phyloP scores from a whole-genome alignment of 345 rosid genomes.

The Excoecaria cochinchinensis region DNA sequence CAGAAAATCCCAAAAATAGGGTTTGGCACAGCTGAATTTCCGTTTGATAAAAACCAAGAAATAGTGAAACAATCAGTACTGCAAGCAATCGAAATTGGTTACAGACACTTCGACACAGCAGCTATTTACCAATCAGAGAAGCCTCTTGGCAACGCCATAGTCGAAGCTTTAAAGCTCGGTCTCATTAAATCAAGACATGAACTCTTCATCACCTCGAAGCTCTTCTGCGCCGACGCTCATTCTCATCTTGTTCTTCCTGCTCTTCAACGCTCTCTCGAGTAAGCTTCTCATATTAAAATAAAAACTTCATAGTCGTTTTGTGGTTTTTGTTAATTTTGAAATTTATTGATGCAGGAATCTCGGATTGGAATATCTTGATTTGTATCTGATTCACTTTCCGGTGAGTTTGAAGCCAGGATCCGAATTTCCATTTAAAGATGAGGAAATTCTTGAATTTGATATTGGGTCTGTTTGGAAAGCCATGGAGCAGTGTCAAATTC shows the following conservation, averaged over 20 bases:
- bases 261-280: slow-evolving; percentile 36
- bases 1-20: slow-evolving; percentile 10
- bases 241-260: slow-evolving; percentile 52
- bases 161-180: slow-evolving; percentile 42
- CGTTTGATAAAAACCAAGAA: slow-evolving; percentile 5
- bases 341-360: slow-evolving; percentile 30
- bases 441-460: slow-evolving; percentile 25
- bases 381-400: slow-evolving; percentile 48
- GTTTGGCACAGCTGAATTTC: slow-evolving; percentile 28
- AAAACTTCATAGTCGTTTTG: too few relatives aligned
- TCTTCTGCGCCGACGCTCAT: slow-evolving; percentile 52
- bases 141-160: slow-evolving; percentile 54
- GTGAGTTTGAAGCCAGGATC: slow-evolving; percentile 30
- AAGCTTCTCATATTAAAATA: background rate
- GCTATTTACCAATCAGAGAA: slow-evolving; percentile 50
- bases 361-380: slow-evolving; percentile 40
- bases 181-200: slow-evolving; percentile 47
- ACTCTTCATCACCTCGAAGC: slow-evolving; percentile 64
- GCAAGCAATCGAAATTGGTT: slow-evolving; percentile 49
- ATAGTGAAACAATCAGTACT: slow-evolving; percentile 16
- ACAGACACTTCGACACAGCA: slow-evolving; percentile 78
- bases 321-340: too few relatives aligned
- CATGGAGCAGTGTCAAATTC: slow-evolving; percentile 42
- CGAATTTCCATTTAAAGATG: background rate
- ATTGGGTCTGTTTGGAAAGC: slow-evolving; percentile 38